Percentiles rank a stretch among this genome's conserved stretches.
Conservation (phyloP, 208 protist genomes). For the Leishmania braziliensis region DNA sequence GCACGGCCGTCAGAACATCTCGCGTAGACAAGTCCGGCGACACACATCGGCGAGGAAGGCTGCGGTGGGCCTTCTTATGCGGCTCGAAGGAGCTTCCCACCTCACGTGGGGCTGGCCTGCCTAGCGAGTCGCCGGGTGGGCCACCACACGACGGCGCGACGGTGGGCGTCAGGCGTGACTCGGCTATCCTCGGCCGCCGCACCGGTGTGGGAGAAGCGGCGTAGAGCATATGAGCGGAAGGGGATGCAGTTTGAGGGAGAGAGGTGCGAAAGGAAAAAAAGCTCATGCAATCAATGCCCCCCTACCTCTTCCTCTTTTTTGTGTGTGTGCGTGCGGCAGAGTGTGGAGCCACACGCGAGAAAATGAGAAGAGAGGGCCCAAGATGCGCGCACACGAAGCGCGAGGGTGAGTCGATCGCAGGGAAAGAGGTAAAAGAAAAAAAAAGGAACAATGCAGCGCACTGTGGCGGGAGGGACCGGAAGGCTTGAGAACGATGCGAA, state of each 20-base stretch:
- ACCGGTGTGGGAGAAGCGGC: neutral
- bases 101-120: neutral
- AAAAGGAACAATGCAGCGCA: too few species aligned
- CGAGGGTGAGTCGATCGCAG: too few species aligned
- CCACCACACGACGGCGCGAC: neutral
- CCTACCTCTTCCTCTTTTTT: neutral
- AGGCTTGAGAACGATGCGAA: too few species aligned
- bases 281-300: neutral
- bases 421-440: too few species aligned
- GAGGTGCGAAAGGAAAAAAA: neutral
- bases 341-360: too few species aligned
- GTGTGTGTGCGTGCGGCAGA: neutral
- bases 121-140: neutral
- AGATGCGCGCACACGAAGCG: too few species aligned
- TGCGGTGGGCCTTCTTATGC: neutral
- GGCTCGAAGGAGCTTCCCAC: neutral
- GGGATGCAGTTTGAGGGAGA: neutral
- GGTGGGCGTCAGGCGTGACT: neutral
- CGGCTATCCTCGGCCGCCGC: slow-evolving; percentile 4
- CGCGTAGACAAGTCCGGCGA: slow-evolving; percentile 14
- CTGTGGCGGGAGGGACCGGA: neutral
- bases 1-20: slow-evolving; percentile 19
- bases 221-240: neutral
- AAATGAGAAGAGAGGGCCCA: too few species aligned
- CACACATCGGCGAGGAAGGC: slow-evolving; percentile 1